A percentile compares a stretch with the other conserved stretches of the same genome.
Evolutionary conservation across 495 filamentous ascomycete species (phyloP).

Genomic region (Pseudomonodictys pantanalensis): DNA sequence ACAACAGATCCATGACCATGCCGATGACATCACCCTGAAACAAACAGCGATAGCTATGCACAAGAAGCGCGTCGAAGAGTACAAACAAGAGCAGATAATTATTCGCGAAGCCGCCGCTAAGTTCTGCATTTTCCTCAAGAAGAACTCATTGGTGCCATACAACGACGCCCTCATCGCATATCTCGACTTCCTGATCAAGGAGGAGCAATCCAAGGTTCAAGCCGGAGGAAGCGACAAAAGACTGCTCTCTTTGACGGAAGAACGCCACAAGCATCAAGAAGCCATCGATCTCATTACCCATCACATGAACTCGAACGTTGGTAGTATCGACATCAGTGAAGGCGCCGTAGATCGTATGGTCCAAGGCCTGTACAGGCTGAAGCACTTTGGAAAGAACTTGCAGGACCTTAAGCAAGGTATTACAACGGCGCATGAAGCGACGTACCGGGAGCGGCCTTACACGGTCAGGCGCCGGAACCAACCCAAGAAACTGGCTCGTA

Average conservation of each 20-base stretch:
- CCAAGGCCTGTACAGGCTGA: constrained; percentile 1
- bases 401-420: too few species aligned
- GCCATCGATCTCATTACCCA: neutral
- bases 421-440: too few species aligned
- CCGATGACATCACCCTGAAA: neutral
- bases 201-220: constrained; percentile 29
- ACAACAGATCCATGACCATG: neutral
- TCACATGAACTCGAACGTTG: neutral
- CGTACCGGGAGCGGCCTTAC: too few species aligned
- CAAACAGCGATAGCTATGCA: neutral
- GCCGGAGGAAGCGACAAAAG: constrained; percentile 1
- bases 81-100: constrained; percentile 34
- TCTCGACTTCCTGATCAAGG: constrained; percentile 41
- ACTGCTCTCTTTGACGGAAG: neutral
- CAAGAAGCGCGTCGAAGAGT: constrained; percentile 33
- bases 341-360: neutral
- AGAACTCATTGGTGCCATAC: constrained; percentile 40
- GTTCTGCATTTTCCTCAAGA: constrained; percentile 44
- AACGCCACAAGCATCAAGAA: neutral
- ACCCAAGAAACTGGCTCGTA: too few species aligned
- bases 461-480: too few species aligned
- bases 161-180: constrained; percentile 46
- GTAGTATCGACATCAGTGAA: neutral
- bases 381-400: constrained; percentile 11
- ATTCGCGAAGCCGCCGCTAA: constrained; percentile 41